Conservation (phyloP, 306 rosid species). For the Malus fusca region DNA sequence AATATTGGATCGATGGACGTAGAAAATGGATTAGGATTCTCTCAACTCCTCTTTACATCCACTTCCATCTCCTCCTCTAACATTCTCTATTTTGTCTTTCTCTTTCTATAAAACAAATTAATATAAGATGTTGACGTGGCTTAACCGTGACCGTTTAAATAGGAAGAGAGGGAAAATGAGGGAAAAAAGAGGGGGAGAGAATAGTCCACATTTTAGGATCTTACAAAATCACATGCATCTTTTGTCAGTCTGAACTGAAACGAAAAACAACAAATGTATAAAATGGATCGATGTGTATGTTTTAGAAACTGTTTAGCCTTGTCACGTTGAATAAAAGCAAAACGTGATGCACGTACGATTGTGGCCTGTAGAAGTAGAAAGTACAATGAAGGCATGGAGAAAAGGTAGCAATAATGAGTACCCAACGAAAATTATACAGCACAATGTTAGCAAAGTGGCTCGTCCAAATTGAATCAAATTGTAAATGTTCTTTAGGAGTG, state of each 20-base stretch:
- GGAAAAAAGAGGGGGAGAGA: too few relatives aligned
- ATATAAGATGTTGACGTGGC: too few relatives aligned
- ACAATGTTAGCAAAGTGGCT: too few relatives aligned
- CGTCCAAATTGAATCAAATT: too few relatives aligned
- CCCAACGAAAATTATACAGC: background rate
- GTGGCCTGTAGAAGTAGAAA: background rate
- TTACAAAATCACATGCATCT: background rate
- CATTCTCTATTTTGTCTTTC: too few relatives aligned
- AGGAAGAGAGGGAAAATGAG: rapidly evolving
- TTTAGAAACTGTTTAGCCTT: background rate
- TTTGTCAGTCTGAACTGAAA: background rate
- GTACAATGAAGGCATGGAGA: background rate
- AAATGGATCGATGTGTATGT: background rate
- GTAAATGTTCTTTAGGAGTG: too few relatives aligned
- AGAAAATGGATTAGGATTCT: too few relatives aligned
- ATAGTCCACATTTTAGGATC: background rate
- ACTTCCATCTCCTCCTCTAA: too few relatives aligned
- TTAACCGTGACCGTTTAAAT: too few relatives aligned
- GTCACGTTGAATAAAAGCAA: background rate
- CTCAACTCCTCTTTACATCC: too few relatives aligned
- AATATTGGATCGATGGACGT: background rate
- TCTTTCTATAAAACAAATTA: too few relatives aligned
- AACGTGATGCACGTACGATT: conserved; percentile 8
- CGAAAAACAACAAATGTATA: background rate
- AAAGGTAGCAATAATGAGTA: background rate